Percentiles rank a stretch among this genome's conserved stretches.
These are phyloP conservation scores for Xylaria sp. DNA, from an alignment of 2,329 filamentous ascomycete genomes.

Conservation along the genomic window DNA sequence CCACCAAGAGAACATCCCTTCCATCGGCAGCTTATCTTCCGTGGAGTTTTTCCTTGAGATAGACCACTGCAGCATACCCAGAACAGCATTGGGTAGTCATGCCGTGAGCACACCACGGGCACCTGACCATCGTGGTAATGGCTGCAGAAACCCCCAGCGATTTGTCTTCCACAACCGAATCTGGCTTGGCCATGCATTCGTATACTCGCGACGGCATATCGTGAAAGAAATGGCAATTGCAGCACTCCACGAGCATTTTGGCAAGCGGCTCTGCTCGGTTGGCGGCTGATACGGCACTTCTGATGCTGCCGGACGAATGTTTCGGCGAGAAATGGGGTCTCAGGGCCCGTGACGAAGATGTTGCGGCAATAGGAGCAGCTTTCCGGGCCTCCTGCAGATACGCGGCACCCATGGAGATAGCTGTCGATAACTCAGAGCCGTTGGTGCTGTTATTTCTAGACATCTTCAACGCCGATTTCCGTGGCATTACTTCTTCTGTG, in stretches of 20 bases:
- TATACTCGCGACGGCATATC: constrained; percentile 73
- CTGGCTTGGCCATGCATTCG: constrained; percentile 70
- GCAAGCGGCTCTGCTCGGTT: constrained; percentile 56
- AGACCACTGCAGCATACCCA: constrained; percentile 73
- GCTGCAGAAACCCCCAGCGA: constrained; percentile 63
- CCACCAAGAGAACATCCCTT: neutral
- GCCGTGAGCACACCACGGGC: constrained; percentile 76
- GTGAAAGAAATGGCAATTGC: constrained; percentile 70
- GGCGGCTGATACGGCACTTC: constrained; percentile 34
- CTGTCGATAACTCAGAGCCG: constrained; percentile 39
- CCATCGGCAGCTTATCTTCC: constrained; percentile 39
- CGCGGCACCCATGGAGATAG: constrained; percentile 45
- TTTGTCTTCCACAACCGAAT: constrained; percentile 63
- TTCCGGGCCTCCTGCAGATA: constrained; percentile 53
- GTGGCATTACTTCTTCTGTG: constrained; percentile 39
- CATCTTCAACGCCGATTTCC: constrained; percentile 44
- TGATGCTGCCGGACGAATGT: constrained; percentile 41
- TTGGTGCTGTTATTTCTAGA: constrained; percentile 42
- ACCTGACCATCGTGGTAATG: constrained; percentile 70
- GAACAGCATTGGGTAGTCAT: constrained; percentile 77
- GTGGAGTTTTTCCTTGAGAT: constrained; percentile 71
- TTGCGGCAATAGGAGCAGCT: constrained; percentile 43
- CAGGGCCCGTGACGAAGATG: constrained; percentile 40
- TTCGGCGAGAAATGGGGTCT: constrained; percentile 45
- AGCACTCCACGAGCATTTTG: constrained; percentile 74